Conservation (phyloP, 495 filamentous ascomycete genomes). For the Daldinia childiae region DNA sequence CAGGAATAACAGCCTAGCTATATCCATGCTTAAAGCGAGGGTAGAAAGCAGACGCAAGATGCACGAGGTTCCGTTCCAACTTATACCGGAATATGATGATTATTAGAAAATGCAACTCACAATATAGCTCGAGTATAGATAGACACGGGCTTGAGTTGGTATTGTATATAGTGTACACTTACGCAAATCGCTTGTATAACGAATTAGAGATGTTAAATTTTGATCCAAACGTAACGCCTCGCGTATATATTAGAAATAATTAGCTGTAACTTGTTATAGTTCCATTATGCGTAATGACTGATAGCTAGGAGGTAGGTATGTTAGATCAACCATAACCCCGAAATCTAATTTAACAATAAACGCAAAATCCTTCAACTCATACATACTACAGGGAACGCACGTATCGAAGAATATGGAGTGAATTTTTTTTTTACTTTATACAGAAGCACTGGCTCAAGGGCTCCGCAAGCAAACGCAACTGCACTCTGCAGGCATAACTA, state of each 20-base stretch:
- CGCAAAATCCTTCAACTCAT: background rate
- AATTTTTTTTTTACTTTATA: background rate
- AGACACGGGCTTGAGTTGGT: background rate
- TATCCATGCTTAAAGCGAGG: conserved; percentile 51
- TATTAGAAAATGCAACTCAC: background rate
- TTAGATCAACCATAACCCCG: too few species aligned
- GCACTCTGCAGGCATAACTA: background rate
- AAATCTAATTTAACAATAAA: background rate
- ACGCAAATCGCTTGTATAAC: conserved; percentile 31
- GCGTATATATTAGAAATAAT: background rate
- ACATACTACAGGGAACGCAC: background rate
- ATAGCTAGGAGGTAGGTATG: too few species aligned
- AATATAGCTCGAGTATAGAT: background rate
- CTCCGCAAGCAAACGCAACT: background rate
- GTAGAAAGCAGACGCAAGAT: conserved; percentile 26
- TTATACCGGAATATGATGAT: background rate
- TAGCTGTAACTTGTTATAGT: background rate
- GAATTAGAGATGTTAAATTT: conserved; percentile 23
- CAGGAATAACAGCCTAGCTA: conserved; percentile 63
- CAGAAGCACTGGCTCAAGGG: background rate
- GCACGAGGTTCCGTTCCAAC: conserved; percentile 5
- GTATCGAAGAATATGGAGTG: background rate
- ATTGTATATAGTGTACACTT: conserved; percentile 36
- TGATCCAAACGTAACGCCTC: background rate
- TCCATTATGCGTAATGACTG: background rate